A percentile compares a stretch with the other conserved stretches of the same genome.
These are phyloP conservation scores for Emericellopsis cladophorae DNA, from an alignment of 2,329 filamentous ascomycete genomes.

Conservation along the genomic window DNA sequence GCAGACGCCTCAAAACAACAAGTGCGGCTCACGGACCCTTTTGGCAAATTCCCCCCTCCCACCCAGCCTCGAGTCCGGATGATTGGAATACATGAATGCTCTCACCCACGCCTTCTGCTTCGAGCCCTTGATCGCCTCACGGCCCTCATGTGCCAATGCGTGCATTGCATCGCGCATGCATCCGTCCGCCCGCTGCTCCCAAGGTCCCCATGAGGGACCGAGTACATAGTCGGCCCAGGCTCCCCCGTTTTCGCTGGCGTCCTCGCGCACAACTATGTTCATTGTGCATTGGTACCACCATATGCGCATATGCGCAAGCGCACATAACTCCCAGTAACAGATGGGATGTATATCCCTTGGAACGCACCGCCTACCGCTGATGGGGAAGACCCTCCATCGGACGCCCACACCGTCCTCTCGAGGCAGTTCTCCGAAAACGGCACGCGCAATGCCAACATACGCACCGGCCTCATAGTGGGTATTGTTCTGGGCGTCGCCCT, in stretches of 20 bases:
- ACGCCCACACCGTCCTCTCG: neutral
- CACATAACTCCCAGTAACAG: neutral
- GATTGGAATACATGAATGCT: neutral
- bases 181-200: neutral
- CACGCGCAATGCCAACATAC: conserved; percentile 21
- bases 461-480: conserved; percentile 29
- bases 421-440: conserved; percentile 9
- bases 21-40: too few species aligned
- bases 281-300: neutral
- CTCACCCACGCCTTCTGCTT: neutral
- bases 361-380: conserved; percentile 4
- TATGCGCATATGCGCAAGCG: neutral
- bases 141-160: neutral
- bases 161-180: neutral
- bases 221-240: neutral
- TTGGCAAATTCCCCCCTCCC: neutral
- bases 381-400: neutral
- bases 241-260: neutral
- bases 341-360: conserved; percentile 18
- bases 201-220: neutral
- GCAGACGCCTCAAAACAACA: too few species aligned
- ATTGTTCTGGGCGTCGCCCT: conserved; percentile 26
- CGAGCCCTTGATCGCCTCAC: neutral
- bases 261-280: neutral
- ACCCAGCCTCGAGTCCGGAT: neutral